Evolutionary conservation across 331 rosid species (phyloP).

Genomic region (Malus hybrid): DNA sequence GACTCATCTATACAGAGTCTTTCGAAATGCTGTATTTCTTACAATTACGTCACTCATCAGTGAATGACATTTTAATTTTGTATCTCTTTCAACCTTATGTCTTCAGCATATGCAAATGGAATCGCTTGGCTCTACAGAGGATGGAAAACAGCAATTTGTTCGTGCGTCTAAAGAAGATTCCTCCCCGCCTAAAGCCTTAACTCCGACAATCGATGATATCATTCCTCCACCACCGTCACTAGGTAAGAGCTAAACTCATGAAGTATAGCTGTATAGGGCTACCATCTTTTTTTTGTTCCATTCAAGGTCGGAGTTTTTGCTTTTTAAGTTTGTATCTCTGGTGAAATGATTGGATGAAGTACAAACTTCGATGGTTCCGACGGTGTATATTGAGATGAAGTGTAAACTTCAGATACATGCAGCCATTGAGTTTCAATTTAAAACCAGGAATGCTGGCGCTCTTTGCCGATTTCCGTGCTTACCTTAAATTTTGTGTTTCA

Average conservation of each 20-base stretch:
- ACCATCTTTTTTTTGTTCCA: background rate
- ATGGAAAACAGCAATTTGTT: slow-evolving; percentile 22
- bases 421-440: background rate
- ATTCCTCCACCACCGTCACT: slow-evolving; percentile 77
- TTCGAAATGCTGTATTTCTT: background rate
- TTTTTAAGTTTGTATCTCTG: background rate
- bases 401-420: background rate
- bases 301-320: background rate
- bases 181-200: slow-evolving; percentile 28
- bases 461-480: background rate
- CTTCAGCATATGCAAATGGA: slow-evolving; percentile 43
- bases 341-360: background rate
- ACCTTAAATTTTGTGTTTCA: background rate
- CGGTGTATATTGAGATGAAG: background rate
- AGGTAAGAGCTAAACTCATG: slow-evolving; percentile 39
- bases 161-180: slow-evolving; percentile 28
- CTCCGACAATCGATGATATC: slow-evolving; percentile 32
- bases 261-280: background rate
- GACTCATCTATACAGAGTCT: background rate
- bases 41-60: background rate
- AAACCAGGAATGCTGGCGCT: background rate
- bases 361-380: background rate
- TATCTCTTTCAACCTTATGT: slow-evolving; percentile 14
- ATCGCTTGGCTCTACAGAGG: slow-evolving; percentile 31
- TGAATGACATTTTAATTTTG: background rate